A percentile compares a stretch with the other conserved stretches of the same genome.
These are phyloP conservation scores for Cucumis cinereus DNA, from an alignment of 306 rosid species.

Conservation along the genomic window DNA sequence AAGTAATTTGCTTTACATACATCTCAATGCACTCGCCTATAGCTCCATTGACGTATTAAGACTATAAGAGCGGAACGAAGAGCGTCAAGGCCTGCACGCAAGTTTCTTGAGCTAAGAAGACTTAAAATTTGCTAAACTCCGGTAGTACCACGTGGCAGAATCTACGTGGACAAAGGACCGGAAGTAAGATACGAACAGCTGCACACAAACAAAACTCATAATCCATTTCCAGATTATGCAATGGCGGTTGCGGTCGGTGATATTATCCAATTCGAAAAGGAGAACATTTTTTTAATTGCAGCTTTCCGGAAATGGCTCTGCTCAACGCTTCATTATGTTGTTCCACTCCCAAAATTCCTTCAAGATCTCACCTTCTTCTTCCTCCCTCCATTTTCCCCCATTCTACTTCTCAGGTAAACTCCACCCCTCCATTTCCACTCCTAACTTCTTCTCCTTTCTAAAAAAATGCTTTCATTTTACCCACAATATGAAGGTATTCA, in stretches of 20 bases:
- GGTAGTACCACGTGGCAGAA: neutral
- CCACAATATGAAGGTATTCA: neutral
- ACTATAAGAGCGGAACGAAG: too few species aligned
- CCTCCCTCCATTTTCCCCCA: neutral
- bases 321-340: conserved; percentile 40
- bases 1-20: too few species aligned
- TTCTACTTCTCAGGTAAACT: neutral
- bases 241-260: neutral
- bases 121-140: too few species aligned
- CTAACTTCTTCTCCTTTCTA: neutral
- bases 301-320: conserved; percentile 43
- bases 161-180: neutral
- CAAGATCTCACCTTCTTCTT: conserved; percentile 12
- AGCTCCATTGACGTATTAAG: too few species aligned
- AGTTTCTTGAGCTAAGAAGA: too few species aligned
- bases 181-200: neutral
- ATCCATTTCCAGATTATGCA: neutral
- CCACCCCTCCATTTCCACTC: neutral
- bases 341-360: conserved; percentile 31
- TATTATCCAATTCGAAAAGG: neutral
- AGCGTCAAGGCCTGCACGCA: too few species aligned
- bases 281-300: neutral
- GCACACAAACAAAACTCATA: neutral
- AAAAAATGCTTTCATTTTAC: neutral
- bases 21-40: too few species aligned